Conservation (phyloP, 169 alveolate genomes). For the Plasmodium ovale region DNA sequence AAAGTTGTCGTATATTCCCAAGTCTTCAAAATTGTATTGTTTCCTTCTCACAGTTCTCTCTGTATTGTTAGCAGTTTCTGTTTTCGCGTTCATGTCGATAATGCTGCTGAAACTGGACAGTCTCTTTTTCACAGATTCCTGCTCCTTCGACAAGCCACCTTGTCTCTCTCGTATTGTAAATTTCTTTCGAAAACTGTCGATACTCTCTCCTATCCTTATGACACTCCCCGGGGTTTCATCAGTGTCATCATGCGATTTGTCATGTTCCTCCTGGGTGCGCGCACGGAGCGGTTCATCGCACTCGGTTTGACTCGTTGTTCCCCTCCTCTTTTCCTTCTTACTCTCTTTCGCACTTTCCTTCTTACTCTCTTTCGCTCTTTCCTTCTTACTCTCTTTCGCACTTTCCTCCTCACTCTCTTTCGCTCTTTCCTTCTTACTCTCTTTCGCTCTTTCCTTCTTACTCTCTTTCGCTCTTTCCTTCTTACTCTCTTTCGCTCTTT, state of each 20-base stretch:
- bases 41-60: not conserved
- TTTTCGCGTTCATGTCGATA: constrained; percentile 32
- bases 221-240: not conserved
- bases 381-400: too few species aligned
- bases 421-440: too few species aligned
- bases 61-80: not conserved
- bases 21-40: not conserved
- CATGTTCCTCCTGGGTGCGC: not conserved
- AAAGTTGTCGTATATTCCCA: constrained; percentile 47
- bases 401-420: too few species aligned
- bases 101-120: constrained; percentile 6
- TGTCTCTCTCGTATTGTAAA: not conserved
- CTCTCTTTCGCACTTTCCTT: too few species aligned
- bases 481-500: not conserved
- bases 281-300: too few species aligned
- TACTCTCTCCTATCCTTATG: constrained; percentile 3
- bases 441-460: too few species aligned
- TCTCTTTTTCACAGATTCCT: not conserved
- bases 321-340: not conserved
- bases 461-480: too few species aligned
- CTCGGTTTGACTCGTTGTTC: not conserved
- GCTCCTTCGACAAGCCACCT: not conserved
- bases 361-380: too few species aligned
- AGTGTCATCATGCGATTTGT: too few species aligned
- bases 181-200: constrained; percentile 27